These are phyloP conservation scores for Neocallimastix lanati DNA, from an alignment of 192 early-diverging fungal genomes.

Conservation along the genomic window DNA sequence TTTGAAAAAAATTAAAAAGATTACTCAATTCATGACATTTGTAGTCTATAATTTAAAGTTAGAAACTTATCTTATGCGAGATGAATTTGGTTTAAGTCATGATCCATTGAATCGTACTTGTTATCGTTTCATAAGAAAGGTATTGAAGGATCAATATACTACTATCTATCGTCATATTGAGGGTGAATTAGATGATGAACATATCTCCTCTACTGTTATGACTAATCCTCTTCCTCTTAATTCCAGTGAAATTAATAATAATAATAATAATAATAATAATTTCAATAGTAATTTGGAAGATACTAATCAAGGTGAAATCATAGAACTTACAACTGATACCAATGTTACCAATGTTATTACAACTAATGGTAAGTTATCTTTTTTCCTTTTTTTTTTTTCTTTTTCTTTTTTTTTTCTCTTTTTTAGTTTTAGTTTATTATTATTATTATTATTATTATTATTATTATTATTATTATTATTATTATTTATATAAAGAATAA, in stretches of 20 bases:
- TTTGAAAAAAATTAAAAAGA: slow-evolving; percentile 58
- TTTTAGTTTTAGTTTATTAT: no score
- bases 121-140: neutral
- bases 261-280: no score
- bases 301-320: neutral
- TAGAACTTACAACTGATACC: no score
- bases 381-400: no score
- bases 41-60: slow-evolving; percentile 74
- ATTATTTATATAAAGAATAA: no score
- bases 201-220: slow-evolving; percentile 9
- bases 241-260: neutral
- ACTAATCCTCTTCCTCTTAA: slow-evolving; percentile 8
- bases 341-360: no score
- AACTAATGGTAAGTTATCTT: no score
- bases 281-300: neutral
- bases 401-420: no score
- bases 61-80: slow-evolving; percentile 57
- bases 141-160: neutral
- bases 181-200: slow-evolving; percentile 2
- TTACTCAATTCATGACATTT: slow-evolving; percentile 66
- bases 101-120: slow-evolving; percentile 1
- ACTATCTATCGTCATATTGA: slow-evolving; percentile 1
- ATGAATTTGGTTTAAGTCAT: slow-evolving; percentile 51
- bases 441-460: no score
- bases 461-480: no score